Conservation (phyloP, 2,329 filamentous ascomycete species). For the Trichothecium sympodiale region DNA sequence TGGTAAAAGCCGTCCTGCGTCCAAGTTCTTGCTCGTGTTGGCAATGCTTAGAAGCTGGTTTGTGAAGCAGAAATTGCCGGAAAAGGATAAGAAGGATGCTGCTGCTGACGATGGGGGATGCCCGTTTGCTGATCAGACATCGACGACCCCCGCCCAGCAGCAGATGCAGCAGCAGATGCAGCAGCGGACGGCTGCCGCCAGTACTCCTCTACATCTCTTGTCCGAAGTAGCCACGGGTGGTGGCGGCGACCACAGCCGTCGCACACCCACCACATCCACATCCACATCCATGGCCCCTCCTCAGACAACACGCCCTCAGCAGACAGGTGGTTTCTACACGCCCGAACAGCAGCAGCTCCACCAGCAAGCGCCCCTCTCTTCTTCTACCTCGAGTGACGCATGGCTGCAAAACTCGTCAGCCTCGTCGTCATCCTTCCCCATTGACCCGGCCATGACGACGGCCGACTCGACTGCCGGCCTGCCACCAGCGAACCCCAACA, state of each 20-base stretch:
- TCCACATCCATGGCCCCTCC: slow-evolving; percentile 7
- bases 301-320: neutral
- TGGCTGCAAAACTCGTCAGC: no score
- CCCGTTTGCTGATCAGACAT: neutral
- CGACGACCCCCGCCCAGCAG: slow-evolving; percentile 2
- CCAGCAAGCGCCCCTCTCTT: slow-evolving; percentile 4
- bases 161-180: slow-evolving; percentile 5
- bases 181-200: slow-evolving; percentile 11
- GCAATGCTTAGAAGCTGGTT: slow-evolving; percentile 64
- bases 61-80: slow-evolving; percentile 32
- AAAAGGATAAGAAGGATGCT: neutral
- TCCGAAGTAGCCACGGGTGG: slow-evolving; percentile 44
- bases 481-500: no score
- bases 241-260: slow-evolving; percentile 13
- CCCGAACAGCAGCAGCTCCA: slow-evolving; percentile 7
- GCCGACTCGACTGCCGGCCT: slow-evolving; percentile 1
- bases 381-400: no score
- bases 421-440: no score
- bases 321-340: slow-evolving; percentile 1
- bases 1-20: slow-evolving; percentile 52
- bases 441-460: no score
- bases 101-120: neutral
- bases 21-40: slow-evolving; percentile 61
- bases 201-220: slow-evolving; percentile 43
- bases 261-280: slow-evolving; percentile 6